Evolutionary conservation across 176 grass and related monocot species (phyloP).

Genomic region (Chloris gayana): DNA sequence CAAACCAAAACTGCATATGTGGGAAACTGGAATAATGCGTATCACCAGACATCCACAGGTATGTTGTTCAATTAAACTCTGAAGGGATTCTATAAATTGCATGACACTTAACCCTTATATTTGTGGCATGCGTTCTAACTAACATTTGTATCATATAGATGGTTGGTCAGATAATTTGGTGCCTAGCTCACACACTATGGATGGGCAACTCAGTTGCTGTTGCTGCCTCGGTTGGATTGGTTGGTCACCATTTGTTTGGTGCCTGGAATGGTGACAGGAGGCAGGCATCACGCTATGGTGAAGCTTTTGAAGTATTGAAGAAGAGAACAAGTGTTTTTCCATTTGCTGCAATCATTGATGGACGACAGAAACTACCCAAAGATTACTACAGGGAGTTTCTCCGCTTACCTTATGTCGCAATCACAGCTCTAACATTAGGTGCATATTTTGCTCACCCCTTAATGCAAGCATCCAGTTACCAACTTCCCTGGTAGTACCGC

Average conservation of each 20-base stretch:
- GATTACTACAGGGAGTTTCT: conserved; percentile 96
- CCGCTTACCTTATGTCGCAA: conserved; percentile 73
- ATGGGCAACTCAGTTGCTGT: conserved; percentile 85
- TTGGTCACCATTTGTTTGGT: conserved; percentile 86
- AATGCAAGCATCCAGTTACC: conserved; percentile 93
- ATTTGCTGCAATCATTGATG: conserved; percentile 78
- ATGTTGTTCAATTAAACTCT: not conserved
- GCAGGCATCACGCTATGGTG: conserved; percentile 58
- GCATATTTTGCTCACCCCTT: conserved; percentile 88
- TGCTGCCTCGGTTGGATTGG: conserved; percentile 73
- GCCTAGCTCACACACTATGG: conserved; percentile 92
- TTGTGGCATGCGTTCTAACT: conserved; percentile 8
- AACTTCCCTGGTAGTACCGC: conserved; percentile 74
- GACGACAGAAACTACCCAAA: conserved; percentile 78
- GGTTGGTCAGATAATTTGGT: conserved; percentile 97
- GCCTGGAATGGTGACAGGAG: conserved; percentile 95
- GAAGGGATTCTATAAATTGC: not conserved
- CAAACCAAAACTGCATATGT: conserved; percentile 92
- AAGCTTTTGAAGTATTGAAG: conserved; percentile 75
- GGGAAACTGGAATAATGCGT: conserved; percentile 99
- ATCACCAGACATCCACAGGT: conserved; percentile 98
- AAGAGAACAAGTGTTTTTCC: conserved; percentile 85
- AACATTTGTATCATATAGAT: conserved; percentile 44
- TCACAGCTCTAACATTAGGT: conserved; percentile 74
- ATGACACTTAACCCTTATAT: not conserved